phyloP scores from a whole-genome alignment of 1,139 yeast species.

The Yamadazyma sp. region DNA sequence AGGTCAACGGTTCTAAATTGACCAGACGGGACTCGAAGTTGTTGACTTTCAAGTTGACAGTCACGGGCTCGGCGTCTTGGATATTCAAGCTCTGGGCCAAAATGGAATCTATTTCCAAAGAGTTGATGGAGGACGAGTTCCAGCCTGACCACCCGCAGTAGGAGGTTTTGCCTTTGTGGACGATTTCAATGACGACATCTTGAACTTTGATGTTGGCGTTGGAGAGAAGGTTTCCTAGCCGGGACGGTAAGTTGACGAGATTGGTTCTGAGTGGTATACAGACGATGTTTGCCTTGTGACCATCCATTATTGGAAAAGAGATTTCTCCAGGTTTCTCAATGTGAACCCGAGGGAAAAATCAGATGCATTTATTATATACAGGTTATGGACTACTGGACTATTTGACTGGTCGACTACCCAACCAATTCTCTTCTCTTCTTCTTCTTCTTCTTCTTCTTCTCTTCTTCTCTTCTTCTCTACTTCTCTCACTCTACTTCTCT shows the following conservation, averaged over 20 bases:
- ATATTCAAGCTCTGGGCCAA: constrained; percentile 51
- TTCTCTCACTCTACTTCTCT: no score
- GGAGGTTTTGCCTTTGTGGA: constrained; percentile 24
- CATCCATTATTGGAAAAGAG: constrained; percentile 30
- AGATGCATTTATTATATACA: constrained; percentile 2
- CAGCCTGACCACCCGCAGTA: constrained; percentile 89
- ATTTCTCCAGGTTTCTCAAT: constrained; percentile 18
- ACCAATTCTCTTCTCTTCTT: no score
- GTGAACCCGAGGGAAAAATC: constrained; percentile 4
- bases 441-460: no score
- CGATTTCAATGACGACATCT: constrained; percentile 55
- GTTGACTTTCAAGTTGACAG: constrained; percentile 42
- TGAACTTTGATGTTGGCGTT: constrained; percentile 59
- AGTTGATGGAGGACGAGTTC: constrained; percentile 34
- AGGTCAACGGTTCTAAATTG: constrained; percentile 72
- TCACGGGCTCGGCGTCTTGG: constrained; percentile 42
- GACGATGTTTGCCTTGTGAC: constrained; percentile 30
- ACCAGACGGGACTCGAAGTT: constrained; percentile 58
- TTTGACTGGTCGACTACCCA: no score
- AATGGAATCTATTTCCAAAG: constrained; percentile 41
- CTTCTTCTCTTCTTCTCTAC: no score
- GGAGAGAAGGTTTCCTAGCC: constrained; percentile 47
- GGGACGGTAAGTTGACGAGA: constrained; percentile 59
- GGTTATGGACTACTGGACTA: not conserved
- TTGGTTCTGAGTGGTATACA: constrained; percentile 47